Evolutionary conservation across 257 asterid genomes (phyloP), one percentile per base, ranked within the genome.

Genomic region (Ilex asprella): DNA sequence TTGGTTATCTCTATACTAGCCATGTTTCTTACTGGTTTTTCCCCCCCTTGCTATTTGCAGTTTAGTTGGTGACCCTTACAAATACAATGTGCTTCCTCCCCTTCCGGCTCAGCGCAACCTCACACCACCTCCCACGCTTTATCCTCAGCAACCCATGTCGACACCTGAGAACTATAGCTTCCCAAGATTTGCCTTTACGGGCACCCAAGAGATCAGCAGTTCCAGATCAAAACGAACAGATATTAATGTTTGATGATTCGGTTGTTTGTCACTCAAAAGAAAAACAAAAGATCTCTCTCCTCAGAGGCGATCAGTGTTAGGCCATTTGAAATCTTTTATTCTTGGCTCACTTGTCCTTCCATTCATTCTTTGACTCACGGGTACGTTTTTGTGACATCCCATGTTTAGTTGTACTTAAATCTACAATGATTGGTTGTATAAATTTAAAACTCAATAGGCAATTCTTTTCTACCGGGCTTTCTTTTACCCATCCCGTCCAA

Each of bases 111-210:
- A 92, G 63, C 89, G 79, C 68, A 92, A 92, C 73, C 79, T 88
- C 78, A 89, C 94, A 2, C 98, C 98, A 10, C 98, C 98, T 56
- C 95, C 95, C 64, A 92, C 97, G 27, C 97, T 92, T 57, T 92
- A 92, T 71, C 98, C 98, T 0, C 98, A 92, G 81, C 95, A 86
- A 73, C 98, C 98, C 41, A 88, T 92, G 93, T 83, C 87, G 27
- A 83, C 97, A 5, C 97, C 97, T 0, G 95, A 87, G 69, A 81
- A 80, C 53, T 82, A 89, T 75, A 82, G 54, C 84, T 80, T 87
- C 56, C 87, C 90, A 11, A 82, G 89, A 73, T 90, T 83, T 69
- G 84, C 79, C 13, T 61, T 70, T 58, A 12, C 72, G 12, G 74
- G 70, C 68, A 56, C 81, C 60, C 84, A 76, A 27, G 97, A 90